Evolutionary conservation across 2,329 filamentous ascomycete genomes (phyloP).

Genomic region (Alternaria sp.): DNA sequence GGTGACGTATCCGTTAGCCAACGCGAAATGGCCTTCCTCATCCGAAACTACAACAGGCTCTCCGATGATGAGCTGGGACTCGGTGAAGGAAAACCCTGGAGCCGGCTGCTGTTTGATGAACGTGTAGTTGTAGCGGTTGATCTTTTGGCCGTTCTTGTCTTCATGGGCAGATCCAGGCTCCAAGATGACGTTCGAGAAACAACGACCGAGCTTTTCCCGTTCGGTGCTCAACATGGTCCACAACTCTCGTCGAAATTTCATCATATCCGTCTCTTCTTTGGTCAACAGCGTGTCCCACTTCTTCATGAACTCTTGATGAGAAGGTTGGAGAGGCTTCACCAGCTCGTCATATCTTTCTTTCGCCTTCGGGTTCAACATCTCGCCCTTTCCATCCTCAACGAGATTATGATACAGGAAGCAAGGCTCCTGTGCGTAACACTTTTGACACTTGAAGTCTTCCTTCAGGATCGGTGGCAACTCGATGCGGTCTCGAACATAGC

Average conservation of each 20-base stretch:
- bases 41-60: constrained; percentile 97
- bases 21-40: constrained; percentile 90
- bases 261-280: constrained; percentile 89
- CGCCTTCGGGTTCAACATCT: constrained; percentile 80
- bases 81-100: constrained; percentile 79
- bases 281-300: constrained; percentile 95
- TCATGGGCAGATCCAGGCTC: constrained; percentile 77
- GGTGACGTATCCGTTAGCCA: constrained; percentile 90
- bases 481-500: constrained; percentile 80
- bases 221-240: constrained; percentile 96
- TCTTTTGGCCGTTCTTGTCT: constrained; percentile 74
- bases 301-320: constrained; percentile 82
- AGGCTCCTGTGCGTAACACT: constrained; percentile 87
- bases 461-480: constrained; percentile 86
- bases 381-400: constrained; percentile 80
- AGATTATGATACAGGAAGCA: constrained; percentile 96
- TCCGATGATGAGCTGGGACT: constrained; percentile 84
- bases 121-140: constrained; percentile 88
- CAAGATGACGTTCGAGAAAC: constrained; percentile 87
- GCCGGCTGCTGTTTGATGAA: constrained; percentile 73
- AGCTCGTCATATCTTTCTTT: constrained; percentile 81
- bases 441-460: constrained; percentile 79
- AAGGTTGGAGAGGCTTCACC: constrained; percentile 75
- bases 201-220: constrained; percentile 85
- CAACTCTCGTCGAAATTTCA: constrained; percentile 84